Percentiles rank a stretch among this genome's conserved stretches.
These are phyloP conservation scores for Debaryomyces sp. DNA, from an alignment of 1,139 yeast genomes.

Conservation along the genomic window DNA sequence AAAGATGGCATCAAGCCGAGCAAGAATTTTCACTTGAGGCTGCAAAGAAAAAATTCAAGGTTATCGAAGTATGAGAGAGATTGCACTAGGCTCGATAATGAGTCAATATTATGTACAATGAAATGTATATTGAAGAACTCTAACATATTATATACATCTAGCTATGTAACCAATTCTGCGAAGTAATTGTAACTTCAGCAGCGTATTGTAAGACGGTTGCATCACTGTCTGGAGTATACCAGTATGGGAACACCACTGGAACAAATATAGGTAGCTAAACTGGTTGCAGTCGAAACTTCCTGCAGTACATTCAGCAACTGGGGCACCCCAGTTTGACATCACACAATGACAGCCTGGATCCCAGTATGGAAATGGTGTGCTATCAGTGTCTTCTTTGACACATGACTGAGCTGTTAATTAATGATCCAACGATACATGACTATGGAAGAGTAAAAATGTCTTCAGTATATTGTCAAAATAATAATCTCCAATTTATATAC, in stretches of 20 bases:
- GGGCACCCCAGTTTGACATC: conserved; percentile 50
- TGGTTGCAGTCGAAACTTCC: conserved; percentile 38
- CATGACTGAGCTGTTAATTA: conserved; percentile 49
- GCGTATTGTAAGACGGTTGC: conserved; percentile 15
- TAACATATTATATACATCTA: neutral
- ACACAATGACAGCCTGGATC: conserved; percentile 57
- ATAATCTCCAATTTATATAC: too few species aligned
- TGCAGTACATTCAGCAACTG: conserved; percentile 50
- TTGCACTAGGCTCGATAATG: neutral
- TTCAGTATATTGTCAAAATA: too few species aligned
- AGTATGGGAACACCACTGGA: conserved; percentile 32
- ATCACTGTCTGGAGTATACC: conserved; percentile 8
- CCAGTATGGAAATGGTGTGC: conserved; percentile 56
- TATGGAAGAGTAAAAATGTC: too few species aligned
- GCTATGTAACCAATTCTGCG: neutral
- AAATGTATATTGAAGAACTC: neutral
- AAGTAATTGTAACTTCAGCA: conserved; percentile 13
- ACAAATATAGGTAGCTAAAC: conserved; percentile 46
- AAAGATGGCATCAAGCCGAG: conserved; percentile 43
- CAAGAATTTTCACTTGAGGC: conserved; percentile 10
- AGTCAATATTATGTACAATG: neutral
- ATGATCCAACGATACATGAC: too few species aligned
- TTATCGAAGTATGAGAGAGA: neutral
- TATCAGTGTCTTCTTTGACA: conserved; percentile 34
- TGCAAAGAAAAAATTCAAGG: neutral